Base-by-base conservation (phyloP, 192 early-diverging fungal genomes). In the Gorgonomyces haynaldii region DNA sequence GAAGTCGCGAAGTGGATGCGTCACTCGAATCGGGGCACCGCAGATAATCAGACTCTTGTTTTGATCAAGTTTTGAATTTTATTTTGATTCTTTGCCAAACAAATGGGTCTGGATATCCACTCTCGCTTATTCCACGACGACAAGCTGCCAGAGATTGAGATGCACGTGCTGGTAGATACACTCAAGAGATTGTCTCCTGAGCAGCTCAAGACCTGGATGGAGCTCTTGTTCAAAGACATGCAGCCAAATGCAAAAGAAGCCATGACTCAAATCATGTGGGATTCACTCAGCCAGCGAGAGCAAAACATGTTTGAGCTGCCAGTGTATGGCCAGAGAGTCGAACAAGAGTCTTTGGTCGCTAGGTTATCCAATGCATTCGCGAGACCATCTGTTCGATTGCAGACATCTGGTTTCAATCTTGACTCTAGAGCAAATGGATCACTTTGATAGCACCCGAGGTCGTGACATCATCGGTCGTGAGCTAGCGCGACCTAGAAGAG, bases 201-300 rank as follows among this genome's bases (percentile, higher is more conserved):
- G 7, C 17, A 46, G 16, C 16, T 46, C 4, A 24, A 29, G 29
- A 6, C 9, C 4, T 46, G 23, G 7, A 21, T 46, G 16, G 45
- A 46, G 29, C 8, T 20, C 7, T 13, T 46, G 6, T 46, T 46
- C 23, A 15, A 17, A 19, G 23, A 22, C 16, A 46, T 46, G 45
- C 16, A n/a, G 16, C 6, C 45, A 4, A 7, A 8, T 3, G 17
- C 30, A 16, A 46, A 46, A 21, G 45, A 46, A 46, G 45, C 45
- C 12, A 16, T 46, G 6, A 46, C 45, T 15, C 17, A 46, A 23
- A 46, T 46, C n/a, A 23, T 46, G 45, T 41, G 42, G 42, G 17
- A 8, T 5, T 10, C 12, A 27, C 19, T 43, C 3, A 15, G 12
- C 5, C 19, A 8, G 13, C 15, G 20, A 4, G 42, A 43, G 17